Evolutionary conservation across 2,329 filamentous ascomycete genomes (phyloP).

Genomic region (Biscogniauxia sp.): DNA sequence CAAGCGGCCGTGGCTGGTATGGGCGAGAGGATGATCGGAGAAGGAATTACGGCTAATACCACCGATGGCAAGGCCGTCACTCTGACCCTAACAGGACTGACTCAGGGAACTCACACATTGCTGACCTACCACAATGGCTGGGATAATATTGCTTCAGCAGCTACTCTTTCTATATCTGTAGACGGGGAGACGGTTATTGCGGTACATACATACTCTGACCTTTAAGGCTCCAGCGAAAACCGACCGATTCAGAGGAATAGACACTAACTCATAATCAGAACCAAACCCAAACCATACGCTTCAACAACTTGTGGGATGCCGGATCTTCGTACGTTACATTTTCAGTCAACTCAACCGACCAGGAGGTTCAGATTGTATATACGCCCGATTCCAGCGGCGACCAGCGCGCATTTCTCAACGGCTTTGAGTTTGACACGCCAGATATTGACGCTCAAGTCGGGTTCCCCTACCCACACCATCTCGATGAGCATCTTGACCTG

Average conservation of each 20-base stretch:
- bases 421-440: slow-evolving; percentile 31
- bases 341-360: slow-evolving; percentile 13
- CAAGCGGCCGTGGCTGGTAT: neutral
- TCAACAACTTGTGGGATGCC: slow-evolving; percentile 33
- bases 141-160: slow-evolving; percentile 24
- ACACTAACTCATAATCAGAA: neutral
- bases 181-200: slow-evolving; percentile 19
- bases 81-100: slow-evolving; percentile 27
- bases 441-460: slow-evolving; percentile 23
- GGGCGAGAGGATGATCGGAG: neutral
- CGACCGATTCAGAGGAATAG: no score
- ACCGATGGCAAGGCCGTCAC: slow-evolving; percentile 11
- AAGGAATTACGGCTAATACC: neutral
- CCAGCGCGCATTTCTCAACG: slow-evolving; percentile 29
- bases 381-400: slow-evolving; percentile 18
- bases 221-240: no score
- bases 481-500: slow-evolving; percentile 28
- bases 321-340: slow-evolving; percentile 29
- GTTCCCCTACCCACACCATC: slow-evolving; percentile 29
- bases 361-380: slow-evolving; percentile 27
- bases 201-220: neutral
- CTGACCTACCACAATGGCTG: slow-evolving; percentile 33
- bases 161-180: slow-evolving; percentile 25
- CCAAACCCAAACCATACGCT: slow-evolving; percentile 25
- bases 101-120: slow-evolving; percentile 28